Conservation (phyloP, 495 filamentous ascomycete genomes). For the Glarea lozoyensis region DNA sequence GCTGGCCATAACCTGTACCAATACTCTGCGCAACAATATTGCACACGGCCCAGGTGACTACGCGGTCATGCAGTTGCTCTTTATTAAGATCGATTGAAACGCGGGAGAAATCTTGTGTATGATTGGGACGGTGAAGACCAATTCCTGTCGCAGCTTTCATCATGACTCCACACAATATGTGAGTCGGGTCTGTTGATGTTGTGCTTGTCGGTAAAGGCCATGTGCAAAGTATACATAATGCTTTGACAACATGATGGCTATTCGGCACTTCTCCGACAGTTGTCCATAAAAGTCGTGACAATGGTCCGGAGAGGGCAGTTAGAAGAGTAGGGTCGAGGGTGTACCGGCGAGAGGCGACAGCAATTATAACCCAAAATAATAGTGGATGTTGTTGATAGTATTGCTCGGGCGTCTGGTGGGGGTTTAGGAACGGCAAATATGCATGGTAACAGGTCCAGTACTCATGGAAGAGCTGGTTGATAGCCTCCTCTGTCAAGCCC, state of each 20-base stretch:
- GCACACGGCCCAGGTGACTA: conserved; percentile 84
- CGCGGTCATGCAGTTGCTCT: conserved; percentile 75
- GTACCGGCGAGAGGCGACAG: conserved; percentile 72
- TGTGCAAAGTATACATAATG: conserved; percentile 77
- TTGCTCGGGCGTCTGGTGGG: conserved; percentile 58
- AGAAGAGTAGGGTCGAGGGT: conserved; percentile 55
- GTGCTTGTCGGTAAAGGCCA: conserved; percentile 88
- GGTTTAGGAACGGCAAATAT: conserved; percentile 75
- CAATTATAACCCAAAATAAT: conserved; percentile 81
- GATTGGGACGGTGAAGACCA: conserved; percentile 80
- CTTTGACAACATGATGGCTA: conserved; percentile 86
- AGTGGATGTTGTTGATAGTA: conserved; percentile 67
- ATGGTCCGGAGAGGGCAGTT: conserved; percentile 58
- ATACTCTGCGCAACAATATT: conserved; percentile 91
- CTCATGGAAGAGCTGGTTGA: conserved; percentile 67
- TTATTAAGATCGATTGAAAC: conserved; percentile 74
- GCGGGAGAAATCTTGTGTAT: conserved; percentile 84
- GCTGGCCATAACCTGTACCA: conserved; percentile 85
- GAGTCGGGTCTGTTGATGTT: conserved; percentile 79
- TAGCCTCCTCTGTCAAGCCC: conserved; percentile 60
- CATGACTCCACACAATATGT: conserved; percentile 85
- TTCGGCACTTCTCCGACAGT: conserved; percentile 76
- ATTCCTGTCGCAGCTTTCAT: conserved; percentile 88
- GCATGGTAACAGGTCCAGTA: conserved; percentile 79
- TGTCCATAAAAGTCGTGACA: conserved; percentile 71